These are phyloP conservation scores for Pseudonitzschia pungens DNA, from an alignment of 108 stramenopile species.

Conservation along the genomic window DNA sequence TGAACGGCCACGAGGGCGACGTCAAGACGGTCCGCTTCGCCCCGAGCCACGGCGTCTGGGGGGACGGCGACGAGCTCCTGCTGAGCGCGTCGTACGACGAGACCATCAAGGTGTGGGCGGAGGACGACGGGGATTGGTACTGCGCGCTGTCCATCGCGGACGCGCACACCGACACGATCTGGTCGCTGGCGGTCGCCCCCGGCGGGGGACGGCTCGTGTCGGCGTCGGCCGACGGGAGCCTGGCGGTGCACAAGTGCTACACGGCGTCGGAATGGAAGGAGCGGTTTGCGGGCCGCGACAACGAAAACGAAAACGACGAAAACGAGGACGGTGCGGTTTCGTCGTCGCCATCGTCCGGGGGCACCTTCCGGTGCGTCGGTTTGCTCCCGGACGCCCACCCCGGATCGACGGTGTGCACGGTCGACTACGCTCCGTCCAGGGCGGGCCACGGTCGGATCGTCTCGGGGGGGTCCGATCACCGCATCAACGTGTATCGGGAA, in stretches of 20 bases:
- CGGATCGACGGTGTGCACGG: slow-evolving; percentile 54
- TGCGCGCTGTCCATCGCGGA: slow-evolving; percentile 72
- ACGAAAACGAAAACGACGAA: slow-evolving; percentile 4
- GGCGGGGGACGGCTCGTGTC: slow-evolving; percentile 75
- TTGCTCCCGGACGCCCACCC: slow-evolving; percentile 63
- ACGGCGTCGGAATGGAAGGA: slow-evolving; percentile 53
- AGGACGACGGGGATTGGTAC: slow-evolving; percentile 96
- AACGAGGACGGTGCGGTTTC: no score
- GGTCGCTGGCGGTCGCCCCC: slow-evolving; percentile 82
- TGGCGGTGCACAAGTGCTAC: slow-evolving; percentile 76
- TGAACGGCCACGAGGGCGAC: slow-evolving; percentile 95
- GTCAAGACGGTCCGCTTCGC: slow-evolving; percentile 93
- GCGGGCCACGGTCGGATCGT: slow-evolving; percentile 80
- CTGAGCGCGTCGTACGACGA: slow-evolving; percentile 91
- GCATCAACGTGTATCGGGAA: slow-evolving; percentile 80
- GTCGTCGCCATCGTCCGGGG: slow-evolving; percentile 12
- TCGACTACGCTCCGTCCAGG: slow-evolving; percentile 80
- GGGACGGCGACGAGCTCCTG: slow-evolving; percentile 84
- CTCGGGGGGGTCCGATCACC: slow-evolving; percentile 84
- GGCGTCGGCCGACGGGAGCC: slow-evolving; percentile 71
- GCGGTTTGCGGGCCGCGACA: slow-evolving; percentile 25
- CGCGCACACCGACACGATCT: slow-evolving; percentile 85
- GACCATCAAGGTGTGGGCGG: slow-evolving; percentile 92
- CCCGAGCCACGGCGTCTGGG: slow-evolving; percentile 71
- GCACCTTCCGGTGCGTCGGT: slow-evolving; percentile 76